A percentile compares a stretch with the other conserved stretches of the same genome.
Evolutionary conservation across 163 green algal species (phyloP).

Genomic region (Chloroidium sp.): DNA sequence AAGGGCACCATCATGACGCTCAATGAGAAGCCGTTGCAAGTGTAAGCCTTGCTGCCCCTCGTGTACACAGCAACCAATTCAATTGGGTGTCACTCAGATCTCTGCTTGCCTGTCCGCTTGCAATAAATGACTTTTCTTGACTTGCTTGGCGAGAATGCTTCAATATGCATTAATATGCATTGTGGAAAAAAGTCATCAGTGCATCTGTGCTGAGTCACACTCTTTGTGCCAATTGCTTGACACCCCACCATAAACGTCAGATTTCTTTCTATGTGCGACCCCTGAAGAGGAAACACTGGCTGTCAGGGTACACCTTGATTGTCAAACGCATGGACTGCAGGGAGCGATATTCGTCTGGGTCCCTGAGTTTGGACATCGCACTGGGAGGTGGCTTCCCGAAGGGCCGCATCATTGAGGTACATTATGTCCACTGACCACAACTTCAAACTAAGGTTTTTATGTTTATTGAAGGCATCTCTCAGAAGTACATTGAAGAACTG

Average conservation of each 20-base stretch:
- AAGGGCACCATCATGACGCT: conserved; percentile 57
- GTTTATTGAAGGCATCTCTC: background rate
- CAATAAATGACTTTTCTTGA: too few species aligned
- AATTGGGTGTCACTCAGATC: background rate
- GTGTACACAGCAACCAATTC: background rate
- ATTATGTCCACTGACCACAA: background rate
- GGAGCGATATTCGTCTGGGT: conserved; percentile 60
- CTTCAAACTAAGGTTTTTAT: background rate
- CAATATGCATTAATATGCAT: too few species aligned
- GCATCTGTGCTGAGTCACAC: too few species aligned
- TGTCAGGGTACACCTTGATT: background rate
- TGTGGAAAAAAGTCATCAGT: too few species aligned
- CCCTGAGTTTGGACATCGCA: conserved; percentile 78
- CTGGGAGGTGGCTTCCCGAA: conserved; percentile 87
- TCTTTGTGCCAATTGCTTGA: too few species aligned
- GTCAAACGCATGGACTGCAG: conserved; percentile 17
- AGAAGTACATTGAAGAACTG: too few species aligned
- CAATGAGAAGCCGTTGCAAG: background rate
- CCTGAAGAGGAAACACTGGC: background rate
- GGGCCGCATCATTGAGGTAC: conserved; percentile 85
- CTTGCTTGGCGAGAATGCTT: too few species aligned
- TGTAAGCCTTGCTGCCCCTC: conserved; percentile 8
- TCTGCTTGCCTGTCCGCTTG: background rate
- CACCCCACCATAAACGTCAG: background rate
- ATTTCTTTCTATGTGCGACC: background rate